Evolutionary conservation across 352 stramenopile genomes (phyloP), one percentile per base, ranked within the genome.

Genomic region (Phytophthora melonis): DNA sequence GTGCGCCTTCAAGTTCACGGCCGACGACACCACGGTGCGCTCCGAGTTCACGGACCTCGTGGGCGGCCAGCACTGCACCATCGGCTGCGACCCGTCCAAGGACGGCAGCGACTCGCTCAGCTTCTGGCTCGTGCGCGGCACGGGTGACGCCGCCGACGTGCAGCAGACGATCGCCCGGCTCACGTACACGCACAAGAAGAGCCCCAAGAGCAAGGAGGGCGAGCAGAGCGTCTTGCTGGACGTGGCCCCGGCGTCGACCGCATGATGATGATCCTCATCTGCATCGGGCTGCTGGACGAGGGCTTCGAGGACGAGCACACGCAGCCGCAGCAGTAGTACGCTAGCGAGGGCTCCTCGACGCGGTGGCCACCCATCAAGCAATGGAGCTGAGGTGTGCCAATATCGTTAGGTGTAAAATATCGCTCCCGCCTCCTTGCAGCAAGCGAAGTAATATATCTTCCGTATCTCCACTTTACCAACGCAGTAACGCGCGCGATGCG

Each of bases 231-330:
- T 80, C 10, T 45, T 81, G 57, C 50, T 83, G 32, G 74, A 83
- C 21, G 70, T 83, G 47, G 66, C 74, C 10, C 66, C 72, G 77
- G 74, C 19, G 77, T 83, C 13, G 77, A 83, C 54, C 69, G 65
- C 49, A 77, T 81, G 66, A 83, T 83, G 77, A 81, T 83, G 73
- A 66, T 81, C 56, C 70, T 83, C 36, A 77, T 81, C 43, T 83
- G 77, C 64, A 79, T 83, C 60, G 77, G 70, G 8, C 67, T 83
- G 21, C 41, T 81, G 21, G 74, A 81, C 56, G 74, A 83, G 41
- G 63, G 74, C 32, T 72, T 73, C 34, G 68, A 78, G 19, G 67
- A 75, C 49, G 55, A 74, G 53, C 68, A 79, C 59, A 74, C 72
- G 23, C 53, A 69, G 25, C 5, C 52, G 45, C 36, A 70, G 68